phyloP scores from a whole-genome alignment of 495 filamentous ascomycete species.

The Neurospora sp. region DNA sequence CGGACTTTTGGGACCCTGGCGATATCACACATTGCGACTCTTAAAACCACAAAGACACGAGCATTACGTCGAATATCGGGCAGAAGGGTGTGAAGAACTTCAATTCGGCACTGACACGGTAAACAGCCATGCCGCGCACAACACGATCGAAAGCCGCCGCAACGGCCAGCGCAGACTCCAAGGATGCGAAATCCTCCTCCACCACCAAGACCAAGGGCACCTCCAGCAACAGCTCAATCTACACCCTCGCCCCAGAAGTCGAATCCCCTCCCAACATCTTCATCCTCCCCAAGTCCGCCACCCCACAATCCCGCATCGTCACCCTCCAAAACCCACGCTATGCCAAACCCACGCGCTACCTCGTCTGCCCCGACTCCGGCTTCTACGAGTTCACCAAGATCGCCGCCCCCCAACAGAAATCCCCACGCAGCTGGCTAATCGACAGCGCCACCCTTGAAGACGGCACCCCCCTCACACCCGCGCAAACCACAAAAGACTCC shows the following conservation, averaged over 20 bases:
- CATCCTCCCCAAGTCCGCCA: constrained; percentile 62
- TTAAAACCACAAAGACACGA: not conserved
- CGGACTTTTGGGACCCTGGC: not conserved
- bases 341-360: constrained; percentile 53
- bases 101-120: too few relatives aligned
- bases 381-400: constrained; percentile 83
- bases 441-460: constrained; percentile 19
- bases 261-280: constrained; percentile 56
- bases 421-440: constrained; percentile 60
- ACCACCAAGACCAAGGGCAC: constrained; percentile 14
- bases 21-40: not conserved
- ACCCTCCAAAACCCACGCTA: constrained; percentile 73
- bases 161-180: constrained; percentile 11
- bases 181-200: too few relatives aligned
- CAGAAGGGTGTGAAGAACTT: not conserved
- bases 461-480: constrained; percentile 6
- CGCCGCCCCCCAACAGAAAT: constrained; percentile 44
- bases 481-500: constrained; percentile 43
- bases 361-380: constrained; percentile 68
- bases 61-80: not conserved
- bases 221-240: constrained; percentile 17
- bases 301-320: constrained; percentile 56
- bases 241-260: constrained; percentile 25
- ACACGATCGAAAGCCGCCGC: constrained; percentile 17
- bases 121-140: constrained; percentile 18